These are phyloP conservation scores for Geosmithia morbida DNA, from an alignment of 2,329 filamentous ascomycete species.

Conservation along the genomic window DNA sequence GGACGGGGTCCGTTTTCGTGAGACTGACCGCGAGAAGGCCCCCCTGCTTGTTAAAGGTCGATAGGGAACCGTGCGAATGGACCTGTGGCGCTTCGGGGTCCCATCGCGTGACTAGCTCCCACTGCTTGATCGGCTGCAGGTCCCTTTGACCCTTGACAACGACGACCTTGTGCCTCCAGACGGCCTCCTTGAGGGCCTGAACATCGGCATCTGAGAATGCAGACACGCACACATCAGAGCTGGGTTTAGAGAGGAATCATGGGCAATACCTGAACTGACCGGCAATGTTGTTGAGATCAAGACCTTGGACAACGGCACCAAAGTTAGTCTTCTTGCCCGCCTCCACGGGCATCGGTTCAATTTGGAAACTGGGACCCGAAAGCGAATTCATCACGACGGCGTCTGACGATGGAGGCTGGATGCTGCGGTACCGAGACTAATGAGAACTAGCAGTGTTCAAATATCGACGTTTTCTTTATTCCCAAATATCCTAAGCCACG, in stretches of 20 bases:
- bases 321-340: slow-evolving; percentile 20
- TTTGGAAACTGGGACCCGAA: background rate
- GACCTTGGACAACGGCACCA: slow-evolving; percentile 17
- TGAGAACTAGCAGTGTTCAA: too few relatives aligned
- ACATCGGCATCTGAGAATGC: slow-evolving; percentile 17
- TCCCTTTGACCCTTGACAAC: slow-evolving; percentile 26
- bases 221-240: too few relatives aligned
- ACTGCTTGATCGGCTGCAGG: slow-evolving; percentile 25
- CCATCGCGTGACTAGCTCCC: slow-evolving; percentile 27
- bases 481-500: background rate
- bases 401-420: background rate
- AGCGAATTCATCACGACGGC: background rate
- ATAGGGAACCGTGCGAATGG: slow-evolving; percentile 25
- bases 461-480: background rate
- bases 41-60: slow-evolving; percentile 23
- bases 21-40: slow-evolving; percentile 19
- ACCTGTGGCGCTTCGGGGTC: slow-evolving; percentile 23
- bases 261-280: slow-evolving; percentile 6
- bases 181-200: slow-evolving; percentile 18
- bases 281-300: slow-evolving; percentile 21
- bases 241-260: background rate
- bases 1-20: background rate
- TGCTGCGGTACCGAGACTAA: too few relatives aligned
- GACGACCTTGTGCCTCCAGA: slow-evolving; percentile 27
- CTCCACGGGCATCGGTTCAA: slow-evolving; percentile 7